phyloP scores from a whole-genome alignment of 176 grass and related monocot species.

The Tuctoria greenei region DNA sequence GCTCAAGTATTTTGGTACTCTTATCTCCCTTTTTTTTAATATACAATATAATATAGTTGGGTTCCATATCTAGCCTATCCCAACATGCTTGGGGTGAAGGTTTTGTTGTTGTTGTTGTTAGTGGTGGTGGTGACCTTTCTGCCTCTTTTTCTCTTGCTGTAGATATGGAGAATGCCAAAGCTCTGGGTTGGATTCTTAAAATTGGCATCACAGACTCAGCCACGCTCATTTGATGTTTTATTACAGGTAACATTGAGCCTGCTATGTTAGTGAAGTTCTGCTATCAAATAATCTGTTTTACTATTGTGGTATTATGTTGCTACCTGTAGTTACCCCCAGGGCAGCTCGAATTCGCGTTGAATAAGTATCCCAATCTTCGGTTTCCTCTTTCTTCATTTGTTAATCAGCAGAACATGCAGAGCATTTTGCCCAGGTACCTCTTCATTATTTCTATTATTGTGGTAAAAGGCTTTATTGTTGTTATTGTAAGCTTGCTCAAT shows the following conservation, averaged over 20 bases:
- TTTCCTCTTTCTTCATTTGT: conserved; percentile 71
- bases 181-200: conserved; percentile 97
- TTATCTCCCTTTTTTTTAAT: too few relatives aligned
- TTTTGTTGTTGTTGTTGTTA: too few relatives aligned
- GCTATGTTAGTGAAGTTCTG: conserved; percentile 19
- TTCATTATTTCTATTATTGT: conserved; percentile 12
- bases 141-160: conserved; percentile 27
- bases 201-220: conserved; percentile 82
- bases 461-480: not conserved
- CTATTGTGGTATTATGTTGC: conserved; percentile 43
- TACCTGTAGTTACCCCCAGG: conserved; percentile 65
- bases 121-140: conserved; percentile 20
- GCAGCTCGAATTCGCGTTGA: conserved; percentile 70
- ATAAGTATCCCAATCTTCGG: conserved; percentile 62
- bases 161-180: conserved; percentile 99
- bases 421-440: conserved; percentile 64
- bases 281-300: conserved; percentile 24
- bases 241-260: conserved; percentile 49
- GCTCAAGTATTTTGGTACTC: too few relatives aligned
- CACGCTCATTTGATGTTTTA: conserved; percentile 85
- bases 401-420: conserved; percentile 64
- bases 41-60: too few relatives aligned
- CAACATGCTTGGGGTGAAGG: too few relatives aligned
- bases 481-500: not conserved
- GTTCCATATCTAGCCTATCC: too few relatives aligned